phyloP scores from a whole-genome alignment of 345 rosid species.

The Leavenworthia alabamica region DNA sequence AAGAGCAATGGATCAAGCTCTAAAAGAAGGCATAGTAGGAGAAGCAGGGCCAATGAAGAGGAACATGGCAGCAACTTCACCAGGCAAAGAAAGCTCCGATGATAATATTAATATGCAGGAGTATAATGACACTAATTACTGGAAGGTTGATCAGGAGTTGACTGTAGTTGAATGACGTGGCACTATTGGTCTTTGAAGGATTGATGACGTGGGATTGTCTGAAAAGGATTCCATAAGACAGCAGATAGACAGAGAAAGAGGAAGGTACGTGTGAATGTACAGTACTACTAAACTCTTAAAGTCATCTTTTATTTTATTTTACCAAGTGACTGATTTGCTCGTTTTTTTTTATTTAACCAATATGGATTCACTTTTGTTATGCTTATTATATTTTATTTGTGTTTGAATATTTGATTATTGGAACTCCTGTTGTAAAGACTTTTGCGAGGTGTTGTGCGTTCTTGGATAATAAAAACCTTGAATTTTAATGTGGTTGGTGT shows the following conservation, averaged over 20 bases:
- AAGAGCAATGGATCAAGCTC: constrained; percentile 97
- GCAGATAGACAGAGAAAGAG: not conserved
- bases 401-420: constrained; percentile 20
- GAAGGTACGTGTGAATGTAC: constrained; percentile 29
- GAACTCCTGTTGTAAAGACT: constrained; percentile 23
- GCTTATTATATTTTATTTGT: constrained; percentile 1
- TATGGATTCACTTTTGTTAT: constrained; percentile 14
- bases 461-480: constrained; percentile 17
- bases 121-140: constrained; percentile 87
- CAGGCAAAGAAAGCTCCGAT: constrained; percentile 55
- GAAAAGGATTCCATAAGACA: not conserved
- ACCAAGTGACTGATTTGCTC: constrained; percentile 13
- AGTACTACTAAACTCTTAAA: constrained; percentile 21
- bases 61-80: constrained; percentile 39
- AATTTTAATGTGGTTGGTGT: not conserved
- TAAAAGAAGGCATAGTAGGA: constrained; percentile 90
- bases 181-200: not conserved
- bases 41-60: constrained; percentile 88
- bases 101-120: constrained; percentile 60
- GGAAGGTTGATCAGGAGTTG: constrained; percentile 90
- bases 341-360: constrained; percentile 8
- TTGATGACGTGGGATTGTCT: constrained; percentile 11
- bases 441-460: constrained; percentile 5
- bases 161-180: constrained; percentile 56
- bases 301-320: constrained; percentile 2